These are phyloP conservation scores for Pythium aquatile DNA, from an alignment of 352 stramenopile genomes.

Conservation along the genomic window DNA sequence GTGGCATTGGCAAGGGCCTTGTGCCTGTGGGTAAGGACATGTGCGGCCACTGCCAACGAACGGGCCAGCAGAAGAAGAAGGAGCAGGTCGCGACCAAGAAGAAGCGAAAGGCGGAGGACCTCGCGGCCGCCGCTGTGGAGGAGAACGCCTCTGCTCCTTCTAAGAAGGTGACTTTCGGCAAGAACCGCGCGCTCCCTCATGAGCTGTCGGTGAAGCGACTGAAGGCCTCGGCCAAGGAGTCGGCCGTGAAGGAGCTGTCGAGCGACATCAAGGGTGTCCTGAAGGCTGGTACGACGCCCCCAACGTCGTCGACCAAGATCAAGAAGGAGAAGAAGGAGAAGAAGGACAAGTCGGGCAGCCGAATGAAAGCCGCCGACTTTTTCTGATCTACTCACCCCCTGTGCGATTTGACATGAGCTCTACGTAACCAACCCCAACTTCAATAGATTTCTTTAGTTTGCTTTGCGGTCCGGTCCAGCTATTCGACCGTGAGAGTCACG, in stretches of 20 bases:
- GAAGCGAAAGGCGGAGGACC: constrained; percentile 49
- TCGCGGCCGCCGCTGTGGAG: constrained; percentile 33
- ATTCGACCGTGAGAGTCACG: not conserved
- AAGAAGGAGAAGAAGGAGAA: constrained; percentile 19
- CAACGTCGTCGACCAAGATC: constrained; percentile 25
- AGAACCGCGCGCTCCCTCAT: constrained; percentile 78
- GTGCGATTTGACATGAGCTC: not conserved
- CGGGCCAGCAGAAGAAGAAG: constrained; percentile 61
- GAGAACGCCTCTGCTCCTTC: constrained; percentile 32
- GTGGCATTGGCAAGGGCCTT: constrained; percentile 73
- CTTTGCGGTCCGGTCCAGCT: not conserved
- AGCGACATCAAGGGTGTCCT: constrained; percentile 73
- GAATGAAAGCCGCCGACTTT: constrained; percentile 71
- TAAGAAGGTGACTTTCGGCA: constrained; percentile 87
- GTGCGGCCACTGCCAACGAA: constrained; percentile 76
- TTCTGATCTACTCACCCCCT: constrained; percentile 36
- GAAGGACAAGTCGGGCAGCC: constrained; percentile 28
- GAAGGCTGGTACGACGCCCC: constrained; percentile 41
- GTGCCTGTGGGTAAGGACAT: constrained; percentile 56
- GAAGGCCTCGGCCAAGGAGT: constrained; percentile 68
- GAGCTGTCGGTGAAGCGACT: constrained; percentile 82
- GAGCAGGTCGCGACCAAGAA: constrained; percentile 45
- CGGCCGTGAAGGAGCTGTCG: constrained; percentile 44
- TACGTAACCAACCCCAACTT: constrained; percentile 16
- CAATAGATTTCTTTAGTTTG: constrained; percentile 24